These are phyloP conservation scores for Blastobotrys arbuscula DNA, from an alignment of 1,139 yeast genomes.

Conservation along the genomic window DNA sequence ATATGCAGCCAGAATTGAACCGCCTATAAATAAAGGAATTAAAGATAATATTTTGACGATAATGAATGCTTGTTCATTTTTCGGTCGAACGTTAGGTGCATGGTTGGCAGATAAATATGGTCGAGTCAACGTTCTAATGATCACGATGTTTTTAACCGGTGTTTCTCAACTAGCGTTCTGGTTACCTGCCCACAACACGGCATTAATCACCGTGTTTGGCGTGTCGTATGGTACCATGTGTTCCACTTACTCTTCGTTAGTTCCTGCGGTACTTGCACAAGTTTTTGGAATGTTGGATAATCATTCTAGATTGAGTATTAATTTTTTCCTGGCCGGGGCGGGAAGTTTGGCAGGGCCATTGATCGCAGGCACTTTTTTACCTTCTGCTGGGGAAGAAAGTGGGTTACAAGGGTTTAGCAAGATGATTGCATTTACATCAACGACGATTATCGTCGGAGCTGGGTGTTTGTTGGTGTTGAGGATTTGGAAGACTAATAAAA, in stretches of 20 bases:
- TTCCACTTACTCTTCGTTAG: conserved; percentile 35
- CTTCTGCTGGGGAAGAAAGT: conserved; percentile 1
- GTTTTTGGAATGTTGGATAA: conserved; percentile 41
- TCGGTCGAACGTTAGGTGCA: conserved; percentile 41
- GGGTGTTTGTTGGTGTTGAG: conserved; percentile 16
- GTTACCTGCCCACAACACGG: conserved; percentile 23
- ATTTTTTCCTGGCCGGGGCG: conserved; percentile 48
- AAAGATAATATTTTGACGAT: conserved; percentile 37
- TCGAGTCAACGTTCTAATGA: conserved; percentile 8
- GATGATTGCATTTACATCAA: not conserved
- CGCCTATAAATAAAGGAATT: conserved; percentile 37
- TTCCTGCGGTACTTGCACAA: conserved; percentile 39
- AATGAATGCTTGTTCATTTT: conserved; percentile 42
- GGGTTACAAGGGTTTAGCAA: conserved; percentile 2
- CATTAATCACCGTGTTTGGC: conserved; percentile 36
- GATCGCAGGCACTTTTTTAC: conserved; percentile 41
- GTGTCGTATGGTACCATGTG: conserved; percentile 43
- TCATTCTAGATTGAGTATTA: conserved; percentile 46
- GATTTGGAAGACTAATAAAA: conserved; percentile 17
- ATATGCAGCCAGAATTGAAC: conserved; percentile 34
- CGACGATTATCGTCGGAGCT: conserved; percentile 16
- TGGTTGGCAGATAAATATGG: conserved; percentile 11
- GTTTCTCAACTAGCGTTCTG: conserved; percentile 11
- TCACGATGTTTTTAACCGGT: conserved; percentile 8
- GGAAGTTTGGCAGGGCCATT: conserved; percentile 44